Evolutionary conservation across 2,329 filamentous ascomycete species (phyloP).

Genomic region (Exophiala sp.): DNA sequence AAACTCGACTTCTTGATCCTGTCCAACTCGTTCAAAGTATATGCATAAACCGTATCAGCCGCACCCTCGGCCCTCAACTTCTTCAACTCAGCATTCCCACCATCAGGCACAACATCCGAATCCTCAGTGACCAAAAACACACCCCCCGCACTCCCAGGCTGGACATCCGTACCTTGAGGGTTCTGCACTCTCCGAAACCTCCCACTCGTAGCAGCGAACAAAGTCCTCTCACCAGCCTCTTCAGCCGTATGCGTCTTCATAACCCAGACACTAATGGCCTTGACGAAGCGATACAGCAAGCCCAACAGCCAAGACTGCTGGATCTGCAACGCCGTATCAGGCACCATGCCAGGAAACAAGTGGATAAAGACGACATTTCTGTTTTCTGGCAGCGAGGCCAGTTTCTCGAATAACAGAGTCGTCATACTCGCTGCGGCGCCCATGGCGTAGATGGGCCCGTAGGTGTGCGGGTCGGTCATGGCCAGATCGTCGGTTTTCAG

Average conservation of each 20-base stretch:
- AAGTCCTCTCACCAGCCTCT: constrained; percentile 44
- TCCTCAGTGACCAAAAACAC: constrained; percentile 31
- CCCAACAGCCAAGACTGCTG: neutral
- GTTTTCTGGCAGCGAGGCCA: constrained; percentile 39
- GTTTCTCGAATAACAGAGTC: constrained; percentile 45
- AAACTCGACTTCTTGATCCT: constrained; percentile 13
- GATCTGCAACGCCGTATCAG: constrained; percentile 37
- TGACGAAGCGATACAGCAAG: constrained; percentile 4
- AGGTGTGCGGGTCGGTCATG: constrained; percentile 32
- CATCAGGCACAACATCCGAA: constrained; percentile 27
- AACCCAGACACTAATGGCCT: constrained; percentile 21
- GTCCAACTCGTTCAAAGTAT: constrained; percentile 26
- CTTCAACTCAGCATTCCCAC: constrained; percentile 27
- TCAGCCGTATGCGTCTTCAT: constrained; percentile 15
- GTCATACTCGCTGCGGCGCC: constrained; percentile 48
- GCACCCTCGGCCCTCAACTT: constrained; percentile 31
- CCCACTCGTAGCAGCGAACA: constrained; percentile 39
- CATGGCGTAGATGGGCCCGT: constrained; percentile 37
- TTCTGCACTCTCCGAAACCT: constrained; percentile 29
- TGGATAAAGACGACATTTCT: constrained; percentile 48
- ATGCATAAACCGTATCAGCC: constrained; percentile 32
- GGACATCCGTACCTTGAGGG: constrained; percentile 22
- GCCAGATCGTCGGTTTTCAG: constrained; percentile 46
- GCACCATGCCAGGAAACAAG: constrained; percentile 44
- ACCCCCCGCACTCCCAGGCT: constrained; percentile 28